Conservation (phyloP, 768 basidiomycete species). For the Termitomyces sp. region DNA sequence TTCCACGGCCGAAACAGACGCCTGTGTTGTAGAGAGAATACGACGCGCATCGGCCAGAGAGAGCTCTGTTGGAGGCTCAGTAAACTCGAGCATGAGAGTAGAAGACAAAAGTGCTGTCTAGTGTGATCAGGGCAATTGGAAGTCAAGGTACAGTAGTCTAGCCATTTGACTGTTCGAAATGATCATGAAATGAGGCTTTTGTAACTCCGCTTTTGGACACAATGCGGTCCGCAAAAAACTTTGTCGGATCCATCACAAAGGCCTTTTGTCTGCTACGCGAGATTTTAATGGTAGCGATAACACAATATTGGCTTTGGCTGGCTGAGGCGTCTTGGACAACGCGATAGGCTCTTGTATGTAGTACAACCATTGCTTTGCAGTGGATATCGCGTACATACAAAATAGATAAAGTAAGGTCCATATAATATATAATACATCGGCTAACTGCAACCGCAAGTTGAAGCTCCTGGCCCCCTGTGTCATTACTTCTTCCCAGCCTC, state of each 20-base stretch:
- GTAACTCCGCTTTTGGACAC: constrained; percentile 17
- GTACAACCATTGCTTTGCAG: background rate
- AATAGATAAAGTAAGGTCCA: constrained; percentile 2
- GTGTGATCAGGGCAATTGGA: background rate
- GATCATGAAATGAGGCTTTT: constrained; percentile 11
- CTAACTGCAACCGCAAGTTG: background rate
- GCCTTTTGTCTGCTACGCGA: background rate
- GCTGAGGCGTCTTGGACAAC: background rate
- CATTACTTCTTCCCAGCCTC: constrained; percentile 77
- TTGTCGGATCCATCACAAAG: background rate
- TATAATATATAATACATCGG: constrained; percentile 10
- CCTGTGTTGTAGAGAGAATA: constrained; percentile 33
- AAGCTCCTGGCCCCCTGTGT: constrained; percentile 4
- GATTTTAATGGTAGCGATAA: too few relatives aligned
- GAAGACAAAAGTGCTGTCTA: constrained; percentile 12
- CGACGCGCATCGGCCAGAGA: constrained; percentile 51
- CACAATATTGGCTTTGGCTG: too few relatives aligned
- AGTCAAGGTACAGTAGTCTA: background rate
- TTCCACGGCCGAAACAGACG: constrained; percentile 32
- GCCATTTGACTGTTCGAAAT: constrained; percentile 6
- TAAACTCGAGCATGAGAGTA: constrained; percentile 31
- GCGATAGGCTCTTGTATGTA: too few relatives aligned
- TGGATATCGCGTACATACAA: constrained; percentile 1
- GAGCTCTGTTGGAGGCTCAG: constrained; percentile 58
- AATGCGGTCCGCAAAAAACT: background rate